Base-by-base conservation (phyloP, 2,329 filamentous ascomycete species). In the Sporothrix sp. region DNA sequence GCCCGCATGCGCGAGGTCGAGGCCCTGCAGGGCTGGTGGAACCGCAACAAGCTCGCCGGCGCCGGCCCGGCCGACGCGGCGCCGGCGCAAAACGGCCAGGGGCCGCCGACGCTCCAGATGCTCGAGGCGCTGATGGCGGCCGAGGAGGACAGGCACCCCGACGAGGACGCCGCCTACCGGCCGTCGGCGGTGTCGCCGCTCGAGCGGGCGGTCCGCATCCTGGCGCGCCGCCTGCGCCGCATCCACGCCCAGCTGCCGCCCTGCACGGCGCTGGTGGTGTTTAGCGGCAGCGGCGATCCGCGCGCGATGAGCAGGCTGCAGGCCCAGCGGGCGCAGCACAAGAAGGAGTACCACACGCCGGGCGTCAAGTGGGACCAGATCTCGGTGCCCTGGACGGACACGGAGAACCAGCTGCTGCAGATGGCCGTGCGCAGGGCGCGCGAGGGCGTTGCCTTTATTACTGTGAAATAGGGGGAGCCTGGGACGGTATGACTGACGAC, bases 221-320 rank as follows among this genome's bases (percentile, higher is more conserved):
- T 80, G 30, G 65, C 71, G 1, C 61, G 65, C 50, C 74, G 77
- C 13, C 69, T 85, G 40, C 62, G 67, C 57, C 69, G 71, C 50
- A 77, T 85, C 50, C 67, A 84, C 63, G 72, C 70, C 13, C 66
- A 70, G 3, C 70, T 85, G 18, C 81, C 81, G 16, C 77, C 78
- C 7, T 84, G 81, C 62, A 84, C 82, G 1, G 81, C 73, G 3
- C 71, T 85, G 50, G 71, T 85, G 40, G 66, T 85, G 30, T 80
- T 81, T 64, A 81, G 76, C 57, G 82, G 82, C 55, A 82, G 77
- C 6, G 82, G 82, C 35, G 79, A 85, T 58, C 81, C 81, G n/a
- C 74, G 80, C 30, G 75, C 79, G 59, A 82, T 84, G 79, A 74
- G 73, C 53, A 69, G 72, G 36, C 66, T 84, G 57, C 78, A 82